Base-by-base conservation (phyloP, 1,139 yeast genomes). In the Taphrina deformans region DNA sequence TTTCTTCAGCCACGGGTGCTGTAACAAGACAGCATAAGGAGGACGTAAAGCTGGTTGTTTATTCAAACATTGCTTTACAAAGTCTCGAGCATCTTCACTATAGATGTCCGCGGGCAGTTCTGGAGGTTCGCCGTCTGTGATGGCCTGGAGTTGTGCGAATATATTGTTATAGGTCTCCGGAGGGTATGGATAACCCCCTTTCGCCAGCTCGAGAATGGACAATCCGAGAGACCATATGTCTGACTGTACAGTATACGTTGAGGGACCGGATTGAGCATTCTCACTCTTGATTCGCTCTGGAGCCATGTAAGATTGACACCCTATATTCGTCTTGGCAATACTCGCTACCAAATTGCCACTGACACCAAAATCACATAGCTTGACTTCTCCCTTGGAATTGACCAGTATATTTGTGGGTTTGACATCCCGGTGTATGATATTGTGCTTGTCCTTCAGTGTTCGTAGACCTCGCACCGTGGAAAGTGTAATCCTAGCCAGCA, bases 241-340 rank as follows among this genome's bases (percentile, higher is more conserved):
- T 10, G 96, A 87, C 74, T 93, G 97, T 12, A 91, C 97, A 0
- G 97, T 87, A 76, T 93, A 93, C 0, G 96, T 86, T 4, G 60
- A 51, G 3, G 55, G 63, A 18, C 66, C 67, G 3, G 53, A 48
- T 14, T 41, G 33, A 21, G 64, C 64, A 33, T 63, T 63, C 41
- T 76, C 71, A 5, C 85, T 82, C 75, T 88, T 86, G 72, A 93
- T 95, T 73, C 99, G 83, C 75, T 93, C 99, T 0, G 99, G 99
- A 0, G 99, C 98, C 99, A 95, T 95, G 77, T 93, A 93, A 3
- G 96, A 89, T 77, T 93, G 99, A 76, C 99, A 95, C 5, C 99
- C 99, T 71, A 93, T 92, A 73, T 93, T 93, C 0, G 99, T 93
- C 72, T 91, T 86, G 9, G 99, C 99, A 72, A 93, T 82, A 0